Evolutionary conservation across 345 rosid genomes (phyloP).

Genomic region (Syzygium oleosum): DNA sequence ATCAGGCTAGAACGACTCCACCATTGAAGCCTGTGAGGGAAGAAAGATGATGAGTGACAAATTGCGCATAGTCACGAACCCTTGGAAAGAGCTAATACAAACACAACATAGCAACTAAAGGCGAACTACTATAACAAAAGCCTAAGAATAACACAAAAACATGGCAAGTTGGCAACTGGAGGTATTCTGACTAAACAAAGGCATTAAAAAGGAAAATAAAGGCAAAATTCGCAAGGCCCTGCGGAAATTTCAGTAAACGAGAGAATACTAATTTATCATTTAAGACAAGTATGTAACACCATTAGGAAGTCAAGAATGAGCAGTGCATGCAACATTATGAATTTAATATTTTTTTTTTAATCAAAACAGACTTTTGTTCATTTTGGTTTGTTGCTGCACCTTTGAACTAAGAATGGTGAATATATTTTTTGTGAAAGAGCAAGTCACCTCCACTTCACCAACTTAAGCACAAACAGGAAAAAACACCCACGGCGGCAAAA

Average conservation of each 20-base stretch:
- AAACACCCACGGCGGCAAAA: background rate
- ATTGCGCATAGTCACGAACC: background rate
- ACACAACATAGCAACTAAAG: background rate
- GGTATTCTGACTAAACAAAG: background rate
- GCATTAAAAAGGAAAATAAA: background rate
- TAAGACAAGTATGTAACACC: background rate
- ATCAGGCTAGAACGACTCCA: constrained; percentile 84
- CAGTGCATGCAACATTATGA: background rate
- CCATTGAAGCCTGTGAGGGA: constrained; percentile 52
- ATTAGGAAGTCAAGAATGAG: background rate
- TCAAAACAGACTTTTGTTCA: background rate
- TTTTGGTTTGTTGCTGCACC: background rate
- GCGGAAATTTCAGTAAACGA: background rate
- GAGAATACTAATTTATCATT: background rate
- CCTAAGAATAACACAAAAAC: background rate
- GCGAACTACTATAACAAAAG: background rate
- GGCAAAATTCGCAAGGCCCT: background rate
- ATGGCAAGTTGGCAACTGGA: background rate
- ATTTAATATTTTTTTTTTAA: background rate
- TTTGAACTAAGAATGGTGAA: background rate
- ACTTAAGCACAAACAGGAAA: background rate
- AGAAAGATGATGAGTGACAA: background rate
- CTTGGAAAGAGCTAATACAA: background rate
- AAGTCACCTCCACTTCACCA: background rate
- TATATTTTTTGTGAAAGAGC: background rate